Evolutionary conservation across 2,329 filamentous ascomycete species (phyloP).

Genomic region (Diaporthe citri): DNA sequence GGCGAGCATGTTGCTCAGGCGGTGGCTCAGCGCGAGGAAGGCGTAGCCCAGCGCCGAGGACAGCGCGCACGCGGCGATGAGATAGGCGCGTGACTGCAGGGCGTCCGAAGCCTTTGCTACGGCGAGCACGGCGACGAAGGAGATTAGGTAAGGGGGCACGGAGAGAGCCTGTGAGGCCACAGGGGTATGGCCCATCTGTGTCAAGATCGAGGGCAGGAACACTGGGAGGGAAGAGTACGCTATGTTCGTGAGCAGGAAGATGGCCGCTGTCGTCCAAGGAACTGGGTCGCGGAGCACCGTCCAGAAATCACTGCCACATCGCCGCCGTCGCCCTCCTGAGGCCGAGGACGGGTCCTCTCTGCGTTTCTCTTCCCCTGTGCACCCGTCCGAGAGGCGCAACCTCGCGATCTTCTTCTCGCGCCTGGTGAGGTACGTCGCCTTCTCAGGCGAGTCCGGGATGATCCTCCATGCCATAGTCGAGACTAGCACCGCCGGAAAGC

Average conservation of each 20-base stretch:
- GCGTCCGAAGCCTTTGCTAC: slow-evolving; percentile 82
- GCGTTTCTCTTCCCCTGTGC: slow-evolving; percentile 35
- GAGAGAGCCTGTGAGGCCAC: slow-evolving; percentile 81
- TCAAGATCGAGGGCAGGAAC: slow-evolving; percentile 85
- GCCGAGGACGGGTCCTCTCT: slow-evolving; percentile 42
- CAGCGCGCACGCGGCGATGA: slow-evolving; percentile 77
- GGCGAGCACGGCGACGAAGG: slow-evolving; percentile 78
- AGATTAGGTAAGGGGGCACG: slow-evolving; percentile 83
- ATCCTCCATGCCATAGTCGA: slow-evolving; percentile 80
- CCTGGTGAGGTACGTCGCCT: slow-evolving; percentile 71
- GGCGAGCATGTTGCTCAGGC: slow-evolving; percentile 66
- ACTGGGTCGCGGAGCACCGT: slow-evolving; percentile 74
- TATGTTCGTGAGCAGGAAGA: slow-evolving; percentile 91
- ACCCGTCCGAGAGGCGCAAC: slow-evolving; percentile 65
- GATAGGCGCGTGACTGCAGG: slow-evolving; percentile 70
- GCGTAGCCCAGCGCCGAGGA: slow-evolving; percentile 71
- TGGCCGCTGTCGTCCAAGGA: slow-evolving; percentile 80
- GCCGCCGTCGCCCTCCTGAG: background rate
- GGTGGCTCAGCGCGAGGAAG: slow-evolving; percentile 71
- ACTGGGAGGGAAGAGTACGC: slow-evolving; percentile 90
- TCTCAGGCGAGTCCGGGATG: slow-evolving; percentile 81
- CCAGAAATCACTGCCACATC: slow-evolving; percentile 43
- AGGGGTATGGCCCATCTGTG: slow-evolving; percentile 79
- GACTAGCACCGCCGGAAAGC: slow-evolving; percentile 84
- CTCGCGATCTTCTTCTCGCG: slow-evolving; percentile 78